Conservation (phyloP, 306 rosid species). For the Geum urbanum region DNA sequence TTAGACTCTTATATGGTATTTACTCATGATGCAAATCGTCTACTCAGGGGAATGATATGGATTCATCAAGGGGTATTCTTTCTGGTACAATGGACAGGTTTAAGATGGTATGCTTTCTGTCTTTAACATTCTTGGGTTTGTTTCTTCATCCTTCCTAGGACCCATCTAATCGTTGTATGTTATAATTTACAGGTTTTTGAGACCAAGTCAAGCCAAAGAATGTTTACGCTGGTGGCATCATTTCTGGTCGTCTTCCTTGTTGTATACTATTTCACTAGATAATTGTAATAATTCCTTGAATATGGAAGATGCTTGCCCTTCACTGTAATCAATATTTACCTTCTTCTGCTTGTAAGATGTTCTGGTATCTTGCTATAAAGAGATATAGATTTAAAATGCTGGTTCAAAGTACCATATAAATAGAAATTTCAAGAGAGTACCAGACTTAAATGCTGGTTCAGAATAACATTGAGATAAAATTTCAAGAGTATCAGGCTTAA, state of each 20-base stretch:
- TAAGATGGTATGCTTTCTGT: slow-evolving; percentile 58
- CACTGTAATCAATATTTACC: slow-evolving; percentile 19
- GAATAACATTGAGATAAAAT: no score
- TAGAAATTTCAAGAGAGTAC: neutral
- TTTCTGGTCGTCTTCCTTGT: slow-evolving; percentile 78
- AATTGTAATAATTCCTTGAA: slow-evolving; percentile 16
- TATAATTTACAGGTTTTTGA: slow-evolving; percentile 68
- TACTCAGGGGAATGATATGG: slow-evolving; percentile 87
- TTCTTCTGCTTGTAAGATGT: slow-evolving; percentile 25
- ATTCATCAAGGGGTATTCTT: slow-evolving; percentile 85
- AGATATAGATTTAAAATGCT: slow-evolving; percentile 1
- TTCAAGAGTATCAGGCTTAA: neutral
- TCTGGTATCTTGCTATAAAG: slow-evolving; percentile 24
- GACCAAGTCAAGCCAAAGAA: slow-evolving; percentile 83
- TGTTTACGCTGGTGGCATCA: slow-evolving; percentile 81
- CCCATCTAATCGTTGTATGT: slow-evolving; percentile 9
- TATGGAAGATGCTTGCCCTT: slow-evolving; percentile 12
- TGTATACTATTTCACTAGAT: slow-evolving; percentile 75
- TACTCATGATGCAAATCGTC: slow-evolving; percentile 1
- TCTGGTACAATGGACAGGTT: slow-evolving; percentile 92
- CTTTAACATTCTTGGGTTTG: neutral
- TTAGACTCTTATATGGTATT: neutral
- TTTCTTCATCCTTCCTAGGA: slow-evolving; percentile 5
- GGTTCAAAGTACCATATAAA: neutral
- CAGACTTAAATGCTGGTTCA: no score